These are phyloP conservation scores for Lolium multiflorum DNA, from an alignment of 176 grass and related monocot species.

Conservation along the genomic window DNA sequence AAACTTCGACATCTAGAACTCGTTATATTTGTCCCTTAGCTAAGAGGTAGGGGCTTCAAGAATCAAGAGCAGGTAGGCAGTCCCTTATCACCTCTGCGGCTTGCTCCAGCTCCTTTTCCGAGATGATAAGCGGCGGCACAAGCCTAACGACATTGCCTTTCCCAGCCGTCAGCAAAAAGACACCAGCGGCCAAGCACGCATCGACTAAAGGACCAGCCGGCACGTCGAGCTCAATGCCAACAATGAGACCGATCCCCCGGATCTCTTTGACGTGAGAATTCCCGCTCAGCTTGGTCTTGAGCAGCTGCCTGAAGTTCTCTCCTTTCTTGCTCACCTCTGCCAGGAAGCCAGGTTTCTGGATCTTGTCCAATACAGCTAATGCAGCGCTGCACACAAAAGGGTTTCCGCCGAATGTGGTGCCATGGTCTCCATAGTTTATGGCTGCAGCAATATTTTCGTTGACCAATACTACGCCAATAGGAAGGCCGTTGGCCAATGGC, in stretches of 20 bases:
- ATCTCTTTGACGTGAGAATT: slow-evolving; percentile 72
- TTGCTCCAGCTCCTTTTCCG: slow-evolving; percentile 75
- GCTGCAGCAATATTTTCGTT: slow-evolving; percentile 72
- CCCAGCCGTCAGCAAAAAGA: slow-evolving; percentile 74
- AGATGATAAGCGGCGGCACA: slow-evolving; percentile 75
- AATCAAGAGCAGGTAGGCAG: slow-evolving; percentile 62
- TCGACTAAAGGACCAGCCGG: slow-evolving; percentile 61
- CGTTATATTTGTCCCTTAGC: slow-evolving; percentile 3
- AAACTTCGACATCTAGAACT: slow-evolving; percentile 17
- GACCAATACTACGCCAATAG: slow-evolving; percentile 70
- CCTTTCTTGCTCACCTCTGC: slow-evolving; percentile 67
- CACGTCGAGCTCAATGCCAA: slow-evolving; percentile 78
- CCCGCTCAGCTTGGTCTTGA: slow-evolving; percentile 62
- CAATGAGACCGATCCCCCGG: slow-evolving; percentile 70
- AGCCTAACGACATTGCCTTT: slow-evolving; percentile 90
- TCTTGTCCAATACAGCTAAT: slow-evolving; percentile 71
- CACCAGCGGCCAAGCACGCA: slow-evolving; percentile 71
- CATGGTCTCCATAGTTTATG: slow-evolving; percentile 75
- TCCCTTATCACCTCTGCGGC: slow-evolving; percentile 65
- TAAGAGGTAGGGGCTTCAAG: slow-evolving; percentile 42
- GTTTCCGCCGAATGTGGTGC: slow-evolving; percentile 71
- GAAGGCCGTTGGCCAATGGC: slow-evolving; percentile 74
- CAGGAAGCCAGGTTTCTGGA: slow-evolving; percentile 68
- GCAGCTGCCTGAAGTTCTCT: slow-evolving; percentile 71
- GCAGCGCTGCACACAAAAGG: slow-evolving; percentile 75